Evolutionary conservation across 257 asterid species (phyloP), one percentile per base, ranked within the genome.

Genomic region (Scutellaria barbata): DNA sequence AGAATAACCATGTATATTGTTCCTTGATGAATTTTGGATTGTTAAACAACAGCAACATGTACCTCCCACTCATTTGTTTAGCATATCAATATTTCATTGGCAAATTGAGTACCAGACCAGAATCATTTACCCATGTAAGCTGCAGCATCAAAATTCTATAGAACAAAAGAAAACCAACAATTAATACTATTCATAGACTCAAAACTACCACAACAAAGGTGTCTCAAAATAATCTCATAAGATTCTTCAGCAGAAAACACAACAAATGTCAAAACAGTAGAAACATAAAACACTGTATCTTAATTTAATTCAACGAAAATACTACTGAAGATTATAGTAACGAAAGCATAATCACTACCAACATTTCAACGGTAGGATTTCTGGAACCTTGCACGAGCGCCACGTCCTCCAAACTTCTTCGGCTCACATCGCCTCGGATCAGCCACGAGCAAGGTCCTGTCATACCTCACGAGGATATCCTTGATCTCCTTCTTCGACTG

Each of bases 401-500:
- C 96, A 39, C 95, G 92, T 13, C 96, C 96, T 54, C 96, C 96
- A 42, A 89, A 89, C 82, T 89, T 89, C 90, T 89, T 89, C 9
- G 94, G 96, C 91, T 89, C 96, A 16, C 92, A 87, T 0, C 95
- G 87, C 81, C 95, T 79, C 0, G 96, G 96, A 73, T 90, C 96
- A 14, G 95, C 96, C 39, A 90, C 96, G 17, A 90, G 96, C 77
- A 90, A 25, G 59, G 96, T 90, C 84, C 96, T 69, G 25, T 87
- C 96, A 11, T 90, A 90, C 67, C 89, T 74, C 13, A 77, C 85
- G 10, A 90, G 89, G 11, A 87, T 85, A 64, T 87, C 96, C 87
- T 88, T 90, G 53, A 85, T 90, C 86, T 88, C 92, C 88, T 87
- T 89, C 88, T 89, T 89, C 52, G 84, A 70, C 84, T 82, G 88